phyloP scores from a whole-genome alignment of 2,329 filamentous ascomycete genomes.

The Colletotrichum sp. region DNA sequence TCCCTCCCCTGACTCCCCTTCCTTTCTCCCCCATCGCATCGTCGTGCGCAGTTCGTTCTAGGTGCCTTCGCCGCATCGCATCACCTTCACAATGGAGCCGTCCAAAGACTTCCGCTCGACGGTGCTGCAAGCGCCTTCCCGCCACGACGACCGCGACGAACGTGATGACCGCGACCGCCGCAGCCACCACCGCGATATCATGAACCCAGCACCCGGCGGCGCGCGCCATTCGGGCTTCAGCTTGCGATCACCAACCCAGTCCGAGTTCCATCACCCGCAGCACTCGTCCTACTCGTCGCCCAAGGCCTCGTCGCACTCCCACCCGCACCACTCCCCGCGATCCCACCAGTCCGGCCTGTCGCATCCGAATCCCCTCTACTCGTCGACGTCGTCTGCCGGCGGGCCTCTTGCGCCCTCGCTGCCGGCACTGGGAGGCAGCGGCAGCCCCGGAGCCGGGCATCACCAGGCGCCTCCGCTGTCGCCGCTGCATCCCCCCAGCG shows the following conservation, averaged over 20 bases:
- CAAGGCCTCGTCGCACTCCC: conserved; percentile 27
- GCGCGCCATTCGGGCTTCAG: conserved; percentile 51
- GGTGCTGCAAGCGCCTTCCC: conserved; percentile 50
- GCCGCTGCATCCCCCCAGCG: conserved; percentile 48
- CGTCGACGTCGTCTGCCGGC: conserved; percentile 30
- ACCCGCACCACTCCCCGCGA: conserved; percentile 30
- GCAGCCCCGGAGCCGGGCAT: conserved; percentile 23
- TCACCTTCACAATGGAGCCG: conserved; percentile 45
- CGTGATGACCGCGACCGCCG: conserved; percentile 32
- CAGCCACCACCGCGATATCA: conserved; percentile 50
- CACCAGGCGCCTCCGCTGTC: conserved; percentile 36
- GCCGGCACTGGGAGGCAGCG: conserved; percentile 21
- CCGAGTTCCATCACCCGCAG: conserved; percentile 40
- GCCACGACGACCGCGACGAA: conserved; percentile 41
- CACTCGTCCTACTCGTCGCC: conserved; percentile 32
- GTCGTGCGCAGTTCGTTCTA: neutral
- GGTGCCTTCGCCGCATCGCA: neutral
- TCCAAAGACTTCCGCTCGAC: conserved; percentile 50
- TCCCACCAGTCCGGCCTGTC: conserved; percentile 22
- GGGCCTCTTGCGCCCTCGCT: conserved; percentile 23
- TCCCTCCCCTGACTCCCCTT: neutral
- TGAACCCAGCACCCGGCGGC: conserved; percentile 40
- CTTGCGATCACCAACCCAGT: conserved; percentile 54
- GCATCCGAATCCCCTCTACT: conserved; percentile 38
- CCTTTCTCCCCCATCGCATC: neutral